phyloP scores from a whole-genome alignment of 129 eudicot species.

The Pseudognaphalium luteoalbum region DNA sequence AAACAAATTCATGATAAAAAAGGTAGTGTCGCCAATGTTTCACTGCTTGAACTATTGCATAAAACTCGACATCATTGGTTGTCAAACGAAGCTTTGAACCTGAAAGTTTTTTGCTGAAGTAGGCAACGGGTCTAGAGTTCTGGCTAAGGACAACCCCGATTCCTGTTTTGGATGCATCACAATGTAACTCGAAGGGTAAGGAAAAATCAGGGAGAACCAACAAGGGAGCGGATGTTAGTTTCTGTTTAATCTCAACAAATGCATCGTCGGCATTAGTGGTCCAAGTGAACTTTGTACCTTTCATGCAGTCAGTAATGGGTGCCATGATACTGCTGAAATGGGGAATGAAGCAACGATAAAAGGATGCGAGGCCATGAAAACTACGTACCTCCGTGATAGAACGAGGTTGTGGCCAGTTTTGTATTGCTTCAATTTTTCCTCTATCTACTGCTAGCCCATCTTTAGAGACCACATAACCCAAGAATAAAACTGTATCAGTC shows the following conservation, averaged over 20 bases:
- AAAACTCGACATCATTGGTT: constrained; percentile 23
- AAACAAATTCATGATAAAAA: constrained; percentile 5
- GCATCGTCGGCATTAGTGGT: background rate
- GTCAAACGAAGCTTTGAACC: constrained; percentile 4
- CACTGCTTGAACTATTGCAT: constrained; percentile 14
- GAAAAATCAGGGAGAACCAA: constrained; percentile 1
- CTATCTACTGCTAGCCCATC: background rate
- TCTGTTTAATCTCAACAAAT: background rate
- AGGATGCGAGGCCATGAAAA: background rate
- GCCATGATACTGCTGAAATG: background rate
- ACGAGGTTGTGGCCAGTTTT: background rate
- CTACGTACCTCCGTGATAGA: background rate
- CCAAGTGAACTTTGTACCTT: background rate
- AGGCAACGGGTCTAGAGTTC: background rate
- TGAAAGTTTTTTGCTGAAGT: constrained; percentile 7
- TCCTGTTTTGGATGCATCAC: constrained; percentile 18
- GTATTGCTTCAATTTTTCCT: background rate
- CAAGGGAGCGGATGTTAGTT: background rate
- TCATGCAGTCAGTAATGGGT: background rate
- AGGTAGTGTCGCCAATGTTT: constrained; percentile 5
- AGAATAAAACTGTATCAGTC: background rate
- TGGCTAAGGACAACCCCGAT: constrained; percentile 22
- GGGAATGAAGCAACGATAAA: background rate
- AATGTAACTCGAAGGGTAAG: background rate
- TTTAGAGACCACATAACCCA: constrained; percentile 10